Percentiles rank a stretch among this genome's conserved stretches.
These are phyloP conservation scores for Barbatosphaeria neglecta DNA, from an alignment of 495 filamentous ascomycete genomes.

Conservation along the genomic window DNA sequence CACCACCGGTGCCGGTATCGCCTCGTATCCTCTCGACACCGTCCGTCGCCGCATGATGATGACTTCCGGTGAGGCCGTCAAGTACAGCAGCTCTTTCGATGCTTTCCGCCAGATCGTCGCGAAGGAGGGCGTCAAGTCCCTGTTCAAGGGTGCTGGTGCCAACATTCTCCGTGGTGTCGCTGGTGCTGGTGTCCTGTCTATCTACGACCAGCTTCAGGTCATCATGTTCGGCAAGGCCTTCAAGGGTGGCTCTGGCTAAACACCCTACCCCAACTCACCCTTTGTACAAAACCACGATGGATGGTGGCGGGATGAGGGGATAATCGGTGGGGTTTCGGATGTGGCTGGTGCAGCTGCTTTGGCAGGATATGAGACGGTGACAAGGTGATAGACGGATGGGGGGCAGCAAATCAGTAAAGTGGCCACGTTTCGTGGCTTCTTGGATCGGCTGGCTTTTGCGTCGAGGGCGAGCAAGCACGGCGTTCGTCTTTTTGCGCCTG, in stretches of 20 bases:
- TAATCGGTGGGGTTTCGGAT: constrained; percentile 9
- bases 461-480: constrained; percentile 1
- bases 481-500: constrained; percentile 7
- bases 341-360: constrained; percentile 7
- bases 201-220: constrained; percentile 99
- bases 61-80: constrained; percentile 94
- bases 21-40: constrained; percentile 98
- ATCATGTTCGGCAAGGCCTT: constrained; percentile 99
- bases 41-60: constrained; percentile 99
- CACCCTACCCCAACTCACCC: constrained; percentile 11
- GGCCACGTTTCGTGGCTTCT: constrained; percentile 3
- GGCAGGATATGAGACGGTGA: constrained; percentile 20
- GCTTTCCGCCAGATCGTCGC: constrained; percentile 91
- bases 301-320: constrained; percentile 19
- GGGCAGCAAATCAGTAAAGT: constrained; percentile 22
- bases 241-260: constrained; percentile 83
- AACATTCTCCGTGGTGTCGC: constrained; percentile 99
- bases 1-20: constrained; percentile 99
- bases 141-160: constrained; percentile 99
- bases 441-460: neutral
- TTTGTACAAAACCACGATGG: constrained; percentile 22
- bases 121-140: constrained; percentile 90
- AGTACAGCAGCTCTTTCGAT: constrained; percentile 93
- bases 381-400: constrained; percentile 19
- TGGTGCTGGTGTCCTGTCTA: constrained; percentile 99